These are phyloP conservation scores for Helianthus tuberosus DNA, from an alignment of 129 eudicot species.

Conservation along the genomic window DNA sequence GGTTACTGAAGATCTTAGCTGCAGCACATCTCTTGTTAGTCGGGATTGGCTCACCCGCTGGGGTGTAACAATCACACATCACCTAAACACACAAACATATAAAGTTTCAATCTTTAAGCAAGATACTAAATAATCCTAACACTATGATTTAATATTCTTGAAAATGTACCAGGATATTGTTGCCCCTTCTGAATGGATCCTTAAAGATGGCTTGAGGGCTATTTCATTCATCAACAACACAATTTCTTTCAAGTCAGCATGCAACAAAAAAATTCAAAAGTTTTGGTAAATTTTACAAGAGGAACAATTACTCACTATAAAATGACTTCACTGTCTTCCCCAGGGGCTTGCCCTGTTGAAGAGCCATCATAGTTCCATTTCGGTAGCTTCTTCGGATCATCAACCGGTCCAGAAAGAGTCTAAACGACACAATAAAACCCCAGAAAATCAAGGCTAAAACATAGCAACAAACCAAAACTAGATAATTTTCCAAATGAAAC, in stretches of 20 bases:
- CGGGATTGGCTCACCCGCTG: constrained; percentile 94
- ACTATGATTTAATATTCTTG: background rate
- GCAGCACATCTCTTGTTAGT: constrained; percentile 83
- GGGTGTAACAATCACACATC: constrained; percentile 94
- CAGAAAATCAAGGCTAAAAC: background rate
- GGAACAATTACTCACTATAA: constrained; percentile 53
- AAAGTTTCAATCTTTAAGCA: constrained; percentile 5
- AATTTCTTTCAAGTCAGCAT: background rate
- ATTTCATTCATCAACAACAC: constrained; percentile 31
- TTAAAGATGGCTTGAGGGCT: constrained; percentile 97
- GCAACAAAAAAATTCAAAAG: background rate
- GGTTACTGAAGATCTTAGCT: constrained; percentile 72
- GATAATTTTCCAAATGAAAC: background rate
- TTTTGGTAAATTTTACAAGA: background rate
- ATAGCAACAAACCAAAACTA: background rate
- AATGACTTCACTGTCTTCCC: constrained; percentile 95
- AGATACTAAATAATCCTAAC: no score
- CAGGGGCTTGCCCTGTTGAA: constrained; percentile 94
- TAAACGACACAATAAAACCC: constrained; percentile 15
- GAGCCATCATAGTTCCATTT: constrained; percentile 95
- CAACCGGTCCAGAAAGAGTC: constrained; percentile 74
- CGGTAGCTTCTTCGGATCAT: constrained; percentile 74
- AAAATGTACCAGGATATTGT: constrained; percentile 68
- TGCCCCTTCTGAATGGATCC: constrained; percentile 97
- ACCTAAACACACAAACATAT: constrained; percentile 42